Conservation (phyloP, 768 basidiomycete genomes). For the Mrakia hoshinonis region DNA sequence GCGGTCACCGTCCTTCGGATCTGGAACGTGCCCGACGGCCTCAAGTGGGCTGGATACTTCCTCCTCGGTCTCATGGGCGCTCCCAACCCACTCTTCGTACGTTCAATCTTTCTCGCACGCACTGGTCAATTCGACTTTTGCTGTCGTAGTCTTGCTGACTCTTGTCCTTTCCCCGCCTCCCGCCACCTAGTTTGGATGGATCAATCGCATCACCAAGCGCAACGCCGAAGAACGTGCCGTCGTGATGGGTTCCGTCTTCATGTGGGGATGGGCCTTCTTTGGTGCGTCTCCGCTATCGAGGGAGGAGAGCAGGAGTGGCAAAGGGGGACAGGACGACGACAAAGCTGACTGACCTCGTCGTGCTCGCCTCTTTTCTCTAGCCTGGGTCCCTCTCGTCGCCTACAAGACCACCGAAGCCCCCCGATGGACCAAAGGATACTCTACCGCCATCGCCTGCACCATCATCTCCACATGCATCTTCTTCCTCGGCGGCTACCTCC, state of each 20-base stretch:
- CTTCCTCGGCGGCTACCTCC: constrained; percentile 22
- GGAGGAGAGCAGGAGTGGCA: too few relatives aligned
- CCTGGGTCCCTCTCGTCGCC: constrained; percentile 12
- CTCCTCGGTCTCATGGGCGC: constrained; percentile 23
- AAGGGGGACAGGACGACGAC: too few relatives aligned
- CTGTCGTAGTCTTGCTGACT: too few relatives aligned
- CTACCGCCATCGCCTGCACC: constrained; percentile 23
- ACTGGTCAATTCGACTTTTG: too few relatives aligned
- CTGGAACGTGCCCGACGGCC: constrained; percentile 15
- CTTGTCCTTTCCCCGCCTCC: background rate
- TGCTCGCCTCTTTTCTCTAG: background rate
- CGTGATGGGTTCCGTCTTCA: constrained; percentile 13
- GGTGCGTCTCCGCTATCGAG: too few relatives aligned
- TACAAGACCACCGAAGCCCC: constrained; percentile 11
- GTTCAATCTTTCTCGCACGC: too few relatives aligned
- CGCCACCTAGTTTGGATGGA: constrained; percentile 8
- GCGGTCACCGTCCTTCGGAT: constrained; percentile 16
- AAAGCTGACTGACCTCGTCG: too few relatives aligned
- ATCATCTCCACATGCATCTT: constrained; percentile 11
- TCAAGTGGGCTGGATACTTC: constrained; percentile 23
- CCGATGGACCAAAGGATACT: background rate
- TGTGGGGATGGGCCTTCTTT: background rate
- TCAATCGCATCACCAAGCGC: constrained; percentile 16
- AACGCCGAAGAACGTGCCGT: constrained; percentile 17
- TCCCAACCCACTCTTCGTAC: constrained; percentile 2